phyloP scores from a whole-genome alignment of 305 asterid genomes.

The Solanum hybrid region DNA sequence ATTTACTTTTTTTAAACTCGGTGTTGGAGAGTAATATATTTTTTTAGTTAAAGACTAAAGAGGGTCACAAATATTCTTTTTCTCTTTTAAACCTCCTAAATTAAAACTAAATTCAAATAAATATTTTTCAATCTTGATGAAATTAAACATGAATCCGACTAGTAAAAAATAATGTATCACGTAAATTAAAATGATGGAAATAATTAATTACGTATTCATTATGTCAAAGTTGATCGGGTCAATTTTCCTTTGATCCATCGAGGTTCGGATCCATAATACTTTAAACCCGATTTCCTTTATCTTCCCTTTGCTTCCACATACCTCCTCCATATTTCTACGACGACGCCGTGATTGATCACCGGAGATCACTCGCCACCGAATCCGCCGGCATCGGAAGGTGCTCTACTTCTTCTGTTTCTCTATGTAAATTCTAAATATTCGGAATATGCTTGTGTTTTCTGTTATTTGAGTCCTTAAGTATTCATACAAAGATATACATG shows the following conservation, averaged over 20 bases:
- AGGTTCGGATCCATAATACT: neutral
- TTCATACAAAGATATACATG: neutral
- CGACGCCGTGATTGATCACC: neutral
- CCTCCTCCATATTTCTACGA: neutral
- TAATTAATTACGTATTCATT: neutral
- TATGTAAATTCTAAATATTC: neutral
- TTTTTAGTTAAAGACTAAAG: neutral
- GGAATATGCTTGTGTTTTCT: neutral
- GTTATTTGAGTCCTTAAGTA: neutral
- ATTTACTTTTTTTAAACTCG: neutral
- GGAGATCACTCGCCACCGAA: neutral
- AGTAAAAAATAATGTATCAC: neutral
- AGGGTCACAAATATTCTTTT: neutral
- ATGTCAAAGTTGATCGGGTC: neutral
- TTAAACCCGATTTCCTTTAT: neutral
- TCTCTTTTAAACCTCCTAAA: neutral
- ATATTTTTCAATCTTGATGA: neutral
- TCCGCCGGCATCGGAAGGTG: neutral
- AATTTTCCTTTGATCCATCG: neutral
- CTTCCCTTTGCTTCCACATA: slow-evolving; percentile 11
- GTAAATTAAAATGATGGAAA: neutral
- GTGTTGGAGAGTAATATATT: no score
- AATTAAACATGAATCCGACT: neutral
- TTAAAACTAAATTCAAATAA: neutral
- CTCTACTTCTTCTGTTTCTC: neutral